These are phyloP conservation scores for Paraurostyla sp. DNA, from an alignment of 73 alveolate genomes.

Conservation along the genomic window DNA sequence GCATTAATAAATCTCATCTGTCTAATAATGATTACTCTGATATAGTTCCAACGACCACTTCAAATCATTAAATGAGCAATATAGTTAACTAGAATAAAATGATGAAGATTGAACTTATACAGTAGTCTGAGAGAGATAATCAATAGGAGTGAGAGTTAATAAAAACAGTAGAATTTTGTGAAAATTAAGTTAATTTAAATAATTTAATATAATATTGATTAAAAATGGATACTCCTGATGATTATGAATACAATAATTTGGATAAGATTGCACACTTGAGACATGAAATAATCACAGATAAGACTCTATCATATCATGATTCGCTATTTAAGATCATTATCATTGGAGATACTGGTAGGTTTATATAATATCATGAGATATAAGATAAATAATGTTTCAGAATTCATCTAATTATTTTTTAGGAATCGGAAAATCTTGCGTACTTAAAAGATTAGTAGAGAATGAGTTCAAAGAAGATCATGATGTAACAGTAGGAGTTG, in stretches of 20 bases:
- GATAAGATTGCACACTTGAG: conserved; percentile 10
- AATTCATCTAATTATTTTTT: not conserved
- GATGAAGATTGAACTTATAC: no score
- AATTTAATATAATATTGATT: not conserved
- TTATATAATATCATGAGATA: no score
- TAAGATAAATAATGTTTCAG: no score
- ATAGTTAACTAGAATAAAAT: no score
- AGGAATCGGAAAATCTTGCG: conserved; percentile 79
- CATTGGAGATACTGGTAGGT: conserved; percentile 63
- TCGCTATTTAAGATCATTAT: conserved; percentile 60
- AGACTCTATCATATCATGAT: conserved; percentile 62
- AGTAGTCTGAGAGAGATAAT: no score
- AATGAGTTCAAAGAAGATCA: conserved; percentile 76
- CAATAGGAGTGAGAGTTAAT: no score
- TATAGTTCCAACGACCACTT: no score
- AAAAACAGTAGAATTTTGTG: no score
- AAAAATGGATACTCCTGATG: not conserved
- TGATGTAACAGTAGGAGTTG: conserved; percentile 93
- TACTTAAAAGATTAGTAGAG: conserved; percentile 61
- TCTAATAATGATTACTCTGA: no score
- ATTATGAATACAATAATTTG: not conserved
- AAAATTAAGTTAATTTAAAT: not conserved
- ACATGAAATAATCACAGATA: conserved; percentile 60
- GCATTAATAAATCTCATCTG: not conserved
- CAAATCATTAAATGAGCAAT: no score